A percentile compares a stretch with the other conserved stretches of the same genome.
Evolutionary conservation across 345 rosid genomes (phyloP).

Genomic region (Hibiscus mutabilis): DNA sequence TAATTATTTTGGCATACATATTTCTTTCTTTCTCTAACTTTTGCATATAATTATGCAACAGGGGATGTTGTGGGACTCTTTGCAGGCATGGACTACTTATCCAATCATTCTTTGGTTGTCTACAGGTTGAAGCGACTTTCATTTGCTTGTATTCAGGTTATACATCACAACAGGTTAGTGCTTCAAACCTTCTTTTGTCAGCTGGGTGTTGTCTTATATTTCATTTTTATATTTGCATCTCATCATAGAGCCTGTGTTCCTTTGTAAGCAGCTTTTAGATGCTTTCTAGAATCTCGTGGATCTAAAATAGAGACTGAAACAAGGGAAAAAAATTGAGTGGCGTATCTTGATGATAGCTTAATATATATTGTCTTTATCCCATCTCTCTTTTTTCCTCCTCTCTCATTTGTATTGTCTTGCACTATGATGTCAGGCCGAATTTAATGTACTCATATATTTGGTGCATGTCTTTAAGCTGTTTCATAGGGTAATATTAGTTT

Average conservation of each 20-base stretch:
- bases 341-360: neutral
- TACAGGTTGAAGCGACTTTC: slow-evolving; percentile 69
- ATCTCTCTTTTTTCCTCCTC: neutral
- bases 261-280: neutral
- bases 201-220: neutral
- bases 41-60: slow-evolving; percentile 27
- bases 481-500: neutral
- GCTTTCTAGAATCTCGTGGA: neutral
- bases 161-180: slow-evolving; percentile 47
- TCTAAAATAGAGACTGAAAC: neutral
- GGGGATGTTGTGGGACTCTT: slow-evolving; percentile 68
- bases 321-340: neutral
- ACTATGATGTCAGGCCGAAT: too few relatives aligned
- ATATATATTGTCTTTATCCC: neutral
- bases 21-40: neutral
- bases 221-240: neutral
- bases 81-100: slow-evolving; percentile 46
- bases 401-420: neutral
- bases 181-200: slow-evolving; percentile 4
- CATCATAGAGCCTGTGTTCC: neutral
- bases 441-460: neutral
- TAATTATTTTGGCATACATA: too few relatives aligned
- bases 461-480: too few relatives aligned
- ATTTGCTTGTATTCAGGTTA: neutral
- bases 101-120: slow-evolving; percentile 52